phyloP scores from a whole-genome alignment of 805 yeast genomes.

The Schwanniomyces polymorphus region DNA sequence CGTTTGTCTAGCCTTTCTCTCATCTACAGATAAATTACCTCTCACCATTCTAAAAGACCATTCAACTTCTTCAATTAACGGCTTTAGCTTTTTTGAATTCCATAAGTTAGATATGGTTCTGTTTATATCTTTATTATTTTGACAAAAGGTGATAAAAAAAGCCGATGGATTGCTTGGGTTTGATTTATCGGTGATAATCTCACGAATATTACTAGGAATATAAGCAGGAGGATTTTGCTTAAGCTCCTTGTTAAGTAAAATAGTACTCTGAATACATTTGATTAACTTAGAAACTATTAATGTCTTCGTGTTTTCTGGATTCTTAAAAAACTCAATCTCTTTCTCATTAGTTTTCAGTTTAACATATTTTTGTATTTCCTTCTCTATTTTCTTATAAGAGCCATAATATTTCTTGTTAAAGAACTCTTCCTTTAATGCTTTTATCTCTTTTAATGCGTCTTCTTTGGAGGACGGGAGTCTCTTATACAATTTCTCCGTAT shows the following conservation, averaged over 20 bases:
- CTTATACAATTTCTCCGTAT: conserved; percentile 39
- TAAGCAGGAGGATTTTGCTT: conserved; percentile 34
- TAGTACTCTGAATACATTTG: conserved; percentile 24
- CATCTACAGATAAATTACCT: conserved; percentile 43
- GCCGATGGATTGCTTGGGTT: conserved; percentile 44
- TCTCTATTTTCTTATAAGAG: conserved; percentile 38
- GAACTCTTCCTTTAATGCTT: conserved; percentile 41
- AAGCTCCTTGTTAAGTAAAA: conserved; percentile 28
- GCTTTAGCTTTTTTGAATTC: conserved; percentile 43
- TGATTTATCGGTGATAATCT: conserved; percentile 25
- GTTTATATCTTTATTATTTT: conserved; percentile 40
- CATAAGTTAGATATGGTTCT: conserved; percentile 48
- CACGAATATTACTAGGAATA: conserved; percentile 26
- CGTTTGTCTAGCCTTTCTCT: conserved; percentile 25
- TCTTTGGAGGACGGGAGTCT: conserved; percentile 39
- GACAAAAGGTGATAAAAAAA: conserved; percentile 44
- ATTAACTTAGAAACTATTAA: conserved; percentile 33
- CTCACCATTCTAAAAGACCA: conserved; percentile 49
- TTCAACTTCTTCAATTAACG: conserved; percentile 35
- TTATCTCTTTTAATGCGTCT: conserved; percentile 48
- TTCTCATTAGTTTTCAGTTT: conserved; percentile 9
- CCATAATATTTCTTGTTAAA: conserved; percentile 53
- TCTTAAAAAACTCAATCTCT: conserved; percentile 18
- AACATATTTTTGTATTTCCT: conserved; percentile 28
- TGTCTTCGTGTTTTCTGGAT: conserved; percentile 15